These are phyloP conservation scores for Dimocarpus longan DNA, from an alignment of 345 rosid genomes.

Conservation along the genomic window DNA sequence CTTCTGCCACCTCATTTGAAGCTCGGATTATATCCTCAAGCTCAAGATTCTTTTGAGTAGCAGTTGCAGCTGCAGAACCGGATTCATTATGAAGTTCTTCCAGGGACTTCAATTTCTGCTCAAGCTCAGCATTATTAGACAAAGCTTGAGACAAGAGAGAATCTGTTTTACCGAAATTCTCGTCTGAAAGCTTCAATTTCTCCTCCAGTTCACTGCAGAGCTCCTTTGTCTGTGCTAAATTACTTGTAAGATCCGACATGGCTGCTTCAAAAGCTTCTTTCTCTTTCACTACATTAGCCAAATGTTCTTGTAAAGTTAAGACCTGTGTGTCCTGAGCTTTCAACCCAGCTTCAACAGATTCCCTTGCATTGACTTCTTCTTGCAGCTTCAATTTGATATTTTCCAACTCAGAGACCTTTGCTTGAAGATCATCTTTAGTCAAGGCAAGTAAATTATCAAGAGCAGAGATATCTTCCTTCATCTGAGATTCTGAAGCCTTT, in stretches of 20 bases:
- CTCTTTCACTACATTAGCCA: constrained; percentile 40
- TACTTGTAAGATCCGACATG: constrained; percentile 49
- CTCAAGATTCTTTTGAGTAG: constrained; percentile 72
- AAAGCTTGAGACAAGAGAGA: constrained; percentile 75
- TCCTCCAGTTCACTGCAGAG: constrained; percentile 56
- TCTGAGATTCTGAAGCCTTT: constrained; percentile 66
- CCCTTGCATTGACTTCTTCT: constrained; percentile 54
- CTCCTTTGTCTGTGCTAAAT: constrained; percentile 47
- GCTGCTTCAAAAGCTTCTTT: constrained; percentile 66
- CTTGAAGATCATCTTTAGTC: constrained; percentile 59
- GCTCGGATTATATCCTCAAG: constrained; percentile 62
- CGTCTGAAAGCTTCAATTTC: constrained; percentile 67
- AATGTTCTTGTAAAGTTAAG: constrained; percentile 35
- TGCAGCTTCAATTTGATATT: constrained; percentile 47
- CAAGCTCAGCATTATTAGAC: constrained; percentile 68
- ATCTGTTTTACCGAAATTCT: constrained; percentile 61
- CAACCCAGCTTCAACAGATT: constrained; percentile 41
- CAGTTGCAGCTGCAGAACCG: constrained; percentile 62
- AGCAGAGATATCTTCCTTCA: constrained; percentile 57
- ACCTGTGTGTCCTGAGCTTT: constrained; percentile 42
- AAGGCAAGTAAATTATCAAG: constrained; percentile 51
- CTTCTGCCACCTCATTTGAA: constrained; percentile 65
- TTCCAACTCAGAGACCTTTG: constrained; percentile 59
- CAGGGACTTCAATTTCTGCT: constrained; percentile 68
- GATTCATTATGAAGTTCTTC: constrained; percentile 65